Evolutionary conservation across 2,329 filamentous ascomycete genomes (phyloP).

Genomic region (Hymenoscyphus salicellus): DNA sequence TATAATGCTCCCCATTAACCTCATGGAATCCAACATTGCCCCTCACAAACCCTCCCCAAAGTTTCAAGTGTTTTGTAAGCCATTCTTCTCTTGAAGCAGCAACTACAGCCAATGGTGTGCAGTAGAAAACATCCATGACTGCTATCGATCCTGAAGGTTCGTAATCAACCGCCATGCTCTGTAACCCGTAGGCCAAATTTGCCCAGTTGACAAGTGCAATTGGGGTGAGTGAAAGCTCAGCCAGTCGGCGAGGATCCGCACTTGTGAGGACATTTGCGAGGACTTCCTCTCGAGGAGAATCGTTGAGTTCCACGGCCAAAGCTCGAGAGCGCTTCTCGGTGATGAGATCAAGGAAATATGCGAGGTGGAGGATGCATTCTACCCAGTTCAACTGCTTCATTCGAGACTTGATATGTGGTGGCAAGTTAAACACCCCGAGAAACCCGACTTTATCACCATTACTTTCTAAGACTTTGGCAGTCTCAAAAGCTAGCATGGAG

Average conservation of each 20-base stretch:
- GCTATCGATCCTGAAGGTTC: constrained; percentile 41
- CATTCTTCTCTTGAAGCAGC: constrained; percentile 32
- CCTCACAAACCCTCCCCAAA: constrained; percentile 39
- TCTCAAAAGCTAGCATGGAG: constrained; percentile 48
- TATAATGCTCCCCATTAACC: constrained; percentile 41
- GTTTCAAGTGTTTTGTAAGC: constrained; percentile 32
- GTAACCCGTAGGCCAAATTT: constrained; percentile 38
- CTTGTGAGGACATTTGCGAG: background rate
- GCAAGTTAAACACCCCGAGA: constrained; percentile 45
- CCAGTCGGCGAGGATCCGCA: background rate
- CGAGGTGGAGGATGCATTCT: constrained; percentile 36
- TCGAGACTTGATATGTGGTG: constrained; percentile 44
- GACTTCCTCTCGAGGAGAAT: background rate
- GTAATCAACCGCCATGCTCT: constrained; percentile 42
- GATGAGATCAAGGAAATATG: constrained; percentile 38
- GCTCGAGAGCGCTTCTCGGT: constrained; percentile 24
- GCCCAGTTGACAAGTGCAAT: constrained; percentile 34
- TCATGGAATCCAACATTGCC: constrained; percentile 32
- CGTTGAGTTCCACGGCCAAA: background rate
- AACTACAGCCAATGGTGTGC: constrained; percentile 31
- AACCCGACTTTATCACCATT: constrained; percentile 41
- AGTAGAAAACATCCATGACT: constrained; percentile 44
- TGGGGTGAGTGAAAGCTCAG: background rate
- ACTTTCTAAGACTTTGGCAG: constrained; percentile 44
- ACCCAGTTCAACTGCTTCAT: constrained; percentile 35